phyloP scores from a whole-genome alignment of 352 stramenopile genomes.

The Hyaloperonospora arabidopsidis region DNA sequence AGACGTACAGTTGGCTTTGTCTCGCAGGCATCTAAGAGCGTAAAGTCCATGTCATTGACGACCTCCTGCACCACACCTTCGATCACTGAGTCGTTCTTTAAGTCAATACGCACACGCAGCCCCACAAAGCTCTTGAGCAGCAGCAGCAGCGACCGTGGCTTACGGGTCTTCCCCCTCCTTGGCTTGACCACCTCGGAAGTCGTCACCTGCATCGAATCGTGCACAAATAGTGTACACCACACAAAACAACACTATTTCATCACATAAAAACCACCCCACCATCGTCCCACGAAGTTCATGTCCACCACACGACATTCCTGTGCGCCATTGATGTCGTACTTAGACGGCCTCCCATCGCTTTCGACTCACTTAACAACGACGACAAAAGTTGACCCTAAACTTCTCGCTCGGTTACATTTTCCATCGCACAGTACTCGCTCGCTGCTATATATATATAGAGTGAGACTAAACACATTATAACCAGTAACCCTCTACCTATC shows the following conservation, averaged over 20 bases:
- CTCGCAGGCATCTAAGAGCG: slow-evolving; percentile 61
- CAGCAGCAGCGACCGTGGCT: slow-evolving; percentile 60
- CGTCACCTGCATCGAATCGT: slow-evolving; percentile 5
- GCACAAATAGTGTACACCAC: too few relatives aligned
- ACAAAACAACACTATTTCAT: too few relatives aligned
- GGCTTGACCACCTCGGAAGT: neutral
- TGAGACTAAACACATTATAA: too few relatives aligned
- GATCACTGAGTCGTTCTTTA: slow-evolving; percentile 79
- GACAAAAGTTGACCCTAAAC: neutral
- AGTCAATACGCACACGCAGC: slow-evolving; percentile 68
- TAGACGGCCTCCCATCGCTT: slow-evolving; percentile 17
- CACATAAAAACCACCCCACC: neutral
- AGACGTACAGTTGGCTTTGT: slow-evolving; percentile 57
- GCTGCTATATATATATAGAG: too few relatives aligned
- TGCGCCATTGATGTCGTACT: slow-evolving; percentile 33
- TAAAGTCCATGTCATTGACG: slow-evolving; percentile 83
- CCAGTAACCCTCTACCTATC: too few relatives aligned
- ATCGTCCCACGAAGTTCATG: slow-evolving; percentile 2
- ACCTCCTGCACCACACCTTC: slow-evolving; percentile 79
- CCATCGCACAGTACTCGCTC: too few relatives aligned
- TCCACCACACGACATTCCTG: slow-evolving; percentile 5
- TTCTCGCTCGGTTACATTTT: too few relatives aligned
- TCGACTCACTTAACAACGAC: neutral
- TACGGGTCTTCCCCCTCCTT: slow-evolving; percentile 20
- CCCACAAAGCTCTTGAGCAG: slow-evolving; percentile 81